Percentiles rank a stretch among this genome's conserved stretches.
phyloP scores from a whole-genome alignment of 257 asterid genomes.

The Przewalskia tangutica region DNA sequence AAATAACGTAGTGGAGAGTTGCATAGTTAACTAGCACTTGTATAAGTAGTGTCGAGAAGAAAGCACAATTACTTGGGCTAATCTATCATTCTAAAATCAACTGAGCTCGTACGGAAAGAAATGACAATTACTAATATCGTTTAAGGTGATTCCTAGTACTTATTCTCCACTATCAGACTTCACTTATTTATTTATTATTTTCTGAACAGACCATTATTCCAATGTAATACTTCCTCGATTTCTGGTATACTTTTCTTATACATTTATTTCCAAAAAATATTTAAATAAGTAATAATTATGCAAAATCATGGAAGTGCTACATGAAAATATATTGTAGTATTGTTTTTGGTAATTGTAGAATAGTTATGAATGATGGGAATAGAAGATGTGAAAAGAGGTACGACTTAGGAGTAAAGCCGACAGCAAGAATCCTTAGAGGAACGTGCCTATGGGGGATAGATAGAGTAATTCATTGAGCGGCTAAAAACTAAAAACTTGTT shows the following conservation, averaged over 20 bases:
- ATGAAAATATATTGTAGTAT: not conserved
- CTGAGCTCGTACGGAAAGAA: no score
- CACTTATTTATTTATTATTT: not conserved
- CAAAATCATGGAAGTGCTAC: not conserved
- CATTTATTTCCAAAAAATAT: not conserved
- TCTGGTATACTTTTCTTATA: not conserved
- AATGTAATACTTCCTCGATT: not conserved
- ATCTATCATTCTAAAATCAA: no score
- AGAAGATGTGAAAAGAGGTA: not conserved
- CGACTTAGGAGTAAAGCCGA: conserved; percentile 15
- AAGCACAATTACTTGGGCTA: not conserved
- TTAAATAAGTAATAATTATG: not conserved
- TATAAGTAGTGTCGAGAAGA: not conserved
- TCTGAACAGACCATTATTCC: not conserved
- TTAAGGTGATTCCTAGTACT: not conserved
- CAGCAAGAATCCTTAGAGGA: conserved; percentile 31
- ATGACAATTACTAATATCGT: not conserved
- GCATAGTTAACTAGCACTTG: not conserved
- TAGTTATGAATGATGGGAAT: not conserved
- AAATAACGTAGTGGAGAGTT: not conserved
- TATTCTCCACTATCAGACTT: not conserved
- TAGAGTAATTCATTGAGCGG: no score
- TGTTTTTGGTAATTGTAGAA: not conserved
- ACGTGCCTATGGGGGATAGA: not conserved
- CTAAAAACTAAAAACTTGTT: no score